Conservation (phyloP, 2,329 filamentous ascomycete genomes). For the Aureobasidium sp. region DNA sequence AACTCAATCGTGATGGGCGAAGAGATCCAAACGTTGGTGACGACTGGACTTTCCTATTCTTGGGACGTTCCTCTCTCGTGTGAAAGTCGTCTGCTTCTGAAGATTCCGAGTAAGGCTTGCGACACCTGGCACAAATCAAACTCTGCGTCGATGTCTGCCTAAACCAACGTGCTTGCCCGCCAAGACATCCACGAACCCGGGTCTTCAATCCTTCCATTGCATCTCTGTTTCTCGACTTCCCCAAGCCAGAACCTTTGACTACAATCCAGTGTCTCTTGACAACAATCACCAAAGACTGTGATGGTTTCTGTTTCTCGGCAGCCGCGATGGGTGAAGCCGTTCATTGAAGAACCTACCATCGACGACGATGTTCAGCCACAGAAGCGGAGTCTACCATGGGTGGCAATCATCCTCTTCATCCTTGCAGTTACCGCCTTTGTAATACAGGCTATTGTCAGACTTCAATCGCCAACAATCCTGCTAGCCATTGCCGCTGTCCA, state of each 20-base stretch:
- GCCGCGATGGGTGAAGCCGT: slow-evolving; percentile 41
- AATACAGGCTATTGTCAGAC: slow-evolving; percentile 4
- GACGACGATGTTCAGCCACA: slow-evolving; percentile 22
- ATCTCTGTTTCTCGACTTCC: neutral
- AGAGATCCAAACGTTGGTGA: neutral
- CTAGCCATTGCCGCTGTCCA: slow-evolving; percentile 18
- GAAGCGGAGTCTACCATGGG: slow-evolving; percentile 25
- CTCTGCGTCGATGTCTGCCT: neutral
- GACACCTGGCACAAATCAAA: neutral
- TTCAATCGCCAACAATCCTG: slow-evolving; percentile 19
- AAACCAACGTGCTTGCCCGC: neutral
- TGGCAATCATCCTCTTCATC: slow-evolving; percentile 26
- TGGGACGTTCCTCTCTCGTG: too few species aligned
- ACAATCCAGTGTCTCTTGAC: neutral
- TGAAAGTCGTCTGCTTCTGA: too few species aligned
- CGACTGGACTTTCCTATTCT: neutral
- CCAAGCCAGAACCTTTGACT: neutral
- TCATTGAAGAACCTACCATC: slow-evolving; percentile 37
- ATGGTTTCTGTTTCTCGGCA: neutral
- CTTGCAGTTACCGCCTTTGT: slow-evolving; percentile 12
- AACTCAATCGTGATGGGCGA: neutral
- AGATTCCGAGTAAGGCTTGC: neutral
- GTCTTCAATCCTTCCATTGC: neutral
- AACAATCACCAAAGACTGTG: neutral
- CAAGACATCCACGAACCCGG: neutral